Percentiles rank a stretch among this genome's conserved stretches.
phyloP scores from a whole-genome alignment of 352 stramenopile species.

The Phytopythium oedochilum region DNA sequence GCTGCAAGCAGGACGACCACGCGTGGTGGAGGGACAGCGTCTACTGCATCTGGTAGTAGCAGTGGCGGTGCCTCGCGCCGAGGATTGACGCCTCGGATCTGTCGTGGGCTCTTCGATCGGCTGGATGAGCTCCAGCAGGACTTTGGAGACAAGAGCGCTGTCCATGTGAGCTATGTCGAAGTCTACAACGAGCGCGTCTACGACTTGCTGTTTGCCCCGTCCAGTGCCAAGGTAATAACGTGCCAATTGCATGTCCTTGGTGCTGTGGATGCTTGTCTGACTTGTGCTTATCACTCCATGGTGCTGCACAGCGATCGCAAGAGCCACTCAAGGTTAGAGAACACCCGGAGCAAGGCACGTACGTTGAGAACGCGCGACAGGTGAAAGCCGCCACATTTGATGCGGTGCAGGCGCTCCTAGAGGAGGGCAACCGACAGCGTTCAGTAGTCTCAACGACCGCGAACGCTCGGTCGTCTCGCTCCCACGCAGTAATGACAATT shows the following conservation, averaged over 20 bases:
- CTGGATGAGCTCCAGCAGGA: conserved; percentile 22
- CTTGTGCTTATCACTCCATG: too few relatives aligned
- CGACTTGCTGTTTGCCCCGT: conserved; percentile 38
- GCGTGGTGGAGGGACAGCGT: not conserved
- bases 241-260: not conserved
- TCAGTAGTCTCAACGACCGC: conserved; percentile 44
- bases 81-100: conserved; percentile 63
- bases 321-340: conserved; percentile 67
- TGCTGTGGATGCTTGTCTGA: too few relatives aligned
- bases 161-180: conserved; percentile 79
- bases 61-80: conserved; percentile 6
- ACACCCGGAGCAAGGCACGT: conserved; percentile 62
- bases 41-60: not conserved
- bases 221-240: conserved; percentile 15
- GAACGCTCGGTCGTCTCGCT: conserved; percentile 46
- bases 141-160: conserved; percentile 10
- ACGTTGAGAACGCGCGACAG: conserved; percentile 51
- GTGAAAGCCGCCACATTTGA: conserved; percentile 41
- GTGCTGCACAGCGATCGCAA: conserved; percentile 14
- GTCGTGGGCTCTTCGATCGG: conserved; percentile 50
- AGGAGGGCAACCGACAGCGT: conserved; percentile 56
- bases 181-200: conserved; percentile 79
- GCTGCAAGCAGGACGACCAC: not conserved
- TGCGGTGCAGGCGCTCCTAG: conserved; percentile 48
- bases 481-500: conserved; percentile 62